Conservation (phyloP, 1,284 basidiomycete genomes). For the Lentinus polychrous region DNA sequence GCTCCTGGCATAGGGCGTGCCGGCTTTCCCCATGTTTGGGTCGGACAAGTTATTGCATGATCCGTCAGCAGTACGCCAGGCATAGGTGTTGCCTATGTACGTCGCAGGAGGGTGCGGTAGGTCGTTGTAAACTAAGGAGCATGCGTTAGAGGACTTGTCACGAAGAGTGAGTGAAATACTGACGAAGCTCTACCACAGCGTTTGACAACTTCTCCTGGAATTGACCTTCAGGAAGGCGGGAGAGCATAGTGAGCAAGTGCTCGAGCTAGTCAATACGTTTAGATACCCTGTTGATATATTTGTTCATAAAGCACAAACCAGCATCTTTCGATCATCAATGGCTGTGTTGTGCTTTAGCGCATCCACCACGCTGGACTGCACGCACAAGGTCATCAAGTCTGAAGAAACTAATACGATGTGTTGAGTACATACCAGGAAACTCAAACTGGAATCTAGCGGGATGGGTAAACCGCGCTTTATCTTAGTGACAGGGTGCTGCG, state of each 20-base stretch:
- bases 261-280: slow-evolving; percentile 51
- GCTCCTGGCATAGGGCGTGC: slow-evolving; percentile 68
- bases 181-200: slow-evolving; percentile 51
- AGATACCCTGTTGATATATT: slow-evolving; percentile 12
- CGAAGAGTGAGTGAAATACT: slow-evolving; percentile 20
- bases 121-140: slow-evolving; percentile 60
- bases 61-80: slow-evolving; percentile 67
- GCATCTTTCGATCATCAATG: slow-evolving; percentile 64
- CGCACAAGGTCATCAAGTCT: too few relatives aligned
- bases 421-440: not conserved
- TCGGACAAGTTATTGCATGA: slow-evolving; percentile 62
- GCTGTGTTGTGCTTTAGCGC: slow-evolving; percentile 46
- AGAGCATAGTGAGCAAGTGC: slow-evolving; percentile 59
- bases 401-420: not conserved
- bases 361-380: slow-evolving; percentile 34
- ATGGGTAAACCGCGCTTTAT: slow-evolving; percentile 4
- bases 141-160: not conserved
- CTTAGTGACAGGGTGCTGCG: not conserved
- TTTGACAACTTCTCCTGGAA: slow-evolving; percentile 42
- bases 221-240: slow-evolving; percentile 44
- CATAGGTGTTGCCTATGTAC: slow-evolving; percentile 51
- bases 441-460: not conserved
- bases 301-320: slow-evolving; percentile 33
- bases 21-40: slow-evolving; percentile 71
- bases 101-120: slow-evolving; percentile 72